Base-by-base conservation (phyloP, 306 rosid genomes). In the Fagus crenata region DNA sequence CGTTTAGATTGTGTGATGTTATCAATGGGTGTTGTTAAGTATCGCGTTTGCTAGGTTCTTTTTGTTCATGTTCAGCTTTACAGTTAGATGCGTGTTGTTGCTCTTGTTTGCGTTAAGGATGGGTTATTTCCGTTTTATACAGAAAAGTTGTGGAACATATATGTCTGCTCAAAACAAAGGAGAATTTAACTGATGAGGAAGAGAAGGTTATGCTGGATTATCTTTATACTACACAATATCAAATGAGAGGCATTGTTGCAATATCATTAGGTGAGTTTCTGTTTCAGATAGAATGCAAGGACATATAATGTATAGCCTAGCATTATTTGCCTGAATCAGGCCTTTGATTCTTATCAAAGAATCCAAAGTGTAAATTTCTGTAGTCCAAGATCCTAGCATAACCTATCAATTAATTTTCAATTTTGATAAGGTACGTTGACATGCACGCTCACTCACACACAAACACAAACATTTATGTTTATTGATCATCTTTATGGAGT, bases 141-240 rank as follows among this genome's bases (percentile, higher is more conserved):
- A 95, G 98, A 81, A 87, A 92, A 85, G 86, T 92, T 69, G 85
- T 90, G 80, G 97, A 95, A 81, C 98, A 95, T 73, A 58, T 92
- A 71, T 85, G 91, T 77, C 83, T 95, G 61, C 83, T 95, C 33
- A 88, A 87, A 82, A 89, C 93, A 69, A 92, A 86, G 71, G 83
- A 77, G 61, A 89, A 80, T 78, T 82, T 92, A 74, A 90, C 96
- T 22, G 89, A 89, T 33, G 88, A 90, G 51, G 96, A 92, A 80
- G 93, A 95, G 87, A 90, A 84, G 51, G 88, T 81, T 81, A 90
- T 95, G 97, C 89, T 95, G 51, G 97, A 92, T 79, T 73, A 84
- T 85, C 91, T 95, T 60, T 95, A 95, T 70, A 95, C 98, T 69
- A 89, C 96, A 2, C 98, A 92, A 81, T 95, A 95, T 81, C 98